Evolutionary conservation across 495 filamentous ascomycete species (phyloP).

Genomic region (Hypoxylon perforatum): DNA sequence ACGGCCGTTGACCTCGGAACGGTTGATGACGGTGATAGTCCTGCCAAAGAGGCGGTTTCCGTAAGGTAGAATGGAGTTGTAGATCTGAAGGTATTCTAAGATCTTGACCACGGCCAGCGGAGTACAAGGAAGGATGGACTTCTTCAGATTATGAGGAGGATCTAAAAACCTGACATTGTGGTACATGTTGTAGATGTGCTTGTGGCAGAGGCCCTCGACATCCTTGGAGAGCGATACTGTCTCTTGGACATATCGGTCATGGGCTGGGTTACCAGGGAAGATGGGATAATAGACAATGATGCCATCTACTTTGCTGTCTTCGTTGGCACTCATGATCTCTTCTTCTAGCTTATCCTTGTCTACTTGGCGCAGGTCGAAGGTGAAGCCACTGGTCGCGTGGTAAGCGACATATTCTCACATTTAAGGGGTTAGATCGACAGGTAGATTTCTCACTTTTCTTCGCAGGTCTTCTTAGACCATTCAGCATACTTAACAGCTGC

Average conservation of each 20-base stretch:
- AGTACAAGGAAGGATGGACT: conserved; percentile 94
- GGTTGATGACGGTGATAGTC: conserved; percentile 94
- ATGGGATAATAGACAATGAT: conserved; percentile 99
- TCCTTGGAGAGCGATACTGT: conserved; percentile 91
- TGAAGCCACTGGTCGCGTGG: conserved; percentile 75
- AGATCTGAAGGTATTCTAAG: conserved; percentile 91
- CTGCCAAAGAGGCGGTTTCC: conserved; percentile 92
- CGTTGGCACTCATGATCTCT: conserved; percentile 82
- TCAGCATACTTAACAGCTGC: conserved; percentile 93
- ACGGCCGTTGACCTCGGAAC: conserved; percentile 92
- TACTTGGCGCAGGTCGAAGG: conserved; percentile 83
- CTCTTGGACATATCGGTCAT: conserved; percentile 95
- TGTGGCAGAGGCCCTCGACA: conserved; percentile 93
- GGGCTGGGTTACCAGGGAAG: conserved; percentile 75
- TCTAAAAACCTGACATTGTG: conserved; percentile 97
- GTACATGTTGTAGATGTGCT: conserved; percentile 99
- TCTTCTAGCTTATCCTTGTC: conserved; percentile 90
- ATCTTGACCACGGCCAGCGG: conserved; percentile 96
- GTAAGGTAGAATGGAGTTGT: conserved; percentile 94
- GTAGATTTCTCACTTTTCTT: conserved; percentile 80
- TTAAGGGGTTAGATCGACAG: conserved; percentile 19
- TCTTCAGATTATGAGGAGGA: conserved; percentile 75
- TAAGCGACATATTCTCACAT: conserved; percentile 27
- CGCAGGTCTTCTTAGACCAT: conserved; percentile 95
- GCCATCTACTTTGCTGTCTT: conserved; percentile 80